These are phyloP conservation scores for Saccharomycopsis sp. DNA, from an alignment of 805 yeast genomes.

Conservation along the genomic window DNA sequence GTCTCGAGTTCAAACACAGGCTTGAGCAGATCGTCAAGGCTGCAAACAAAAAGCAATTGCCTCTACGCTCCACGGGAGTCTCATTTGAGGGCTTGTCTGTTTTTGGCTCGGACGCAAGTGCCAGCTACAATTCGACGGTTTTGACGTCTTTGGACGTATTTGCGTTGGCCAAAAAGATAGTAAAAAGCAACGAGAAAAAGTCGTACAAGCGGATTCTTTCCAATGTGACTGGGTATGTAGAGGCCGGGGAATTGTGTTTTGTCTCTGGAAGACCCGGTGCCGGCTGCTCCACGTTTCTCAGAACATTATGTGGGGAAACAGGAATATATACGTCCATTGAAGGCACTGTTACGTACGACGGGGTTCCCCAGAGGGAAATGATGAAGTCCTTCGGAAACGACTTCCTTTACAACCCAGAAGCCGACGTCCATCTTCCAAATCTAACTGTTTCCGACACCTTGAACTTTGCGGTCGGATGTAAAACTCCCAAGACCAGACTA, in stretches of 20 bases:
- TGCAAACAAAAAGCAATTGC: constrained; percentile 7
- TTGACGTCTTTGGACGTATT: constrained; percentile 19
- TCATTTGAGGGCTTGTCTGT: constrained; percentile 30
- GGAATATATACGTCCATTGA: constrained; percentile 38
- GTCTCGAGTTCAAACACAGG: background rate
- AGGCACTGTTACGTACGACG: constrained; percentile 43
- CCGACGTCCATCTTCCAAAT: constrained; percentile 45
- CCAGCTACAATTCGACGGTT: constrained; percentile 43
- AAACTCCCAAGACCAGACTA: constrained; percentile 38
- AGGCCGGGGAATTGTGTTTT: constrained; percentile 48
- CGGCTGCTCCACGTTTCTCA: constrained; percentile 53
- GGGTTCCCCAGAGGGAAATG: constrained; percentile 42
- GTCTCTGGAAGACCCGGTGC: constrained; percentile 57
- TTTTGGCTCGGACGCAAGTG: constrained; percentile 46
- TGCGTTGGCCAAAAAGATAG: background rate
- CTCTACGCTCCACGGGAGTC: constrained; percentile 30
- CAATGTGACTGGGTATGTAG: constrained; percentile 35
- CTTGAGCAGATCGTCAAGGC: background rate
- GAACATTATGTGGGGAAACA: constrained; percentile 40
- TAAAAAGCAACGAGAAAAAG: background rate
- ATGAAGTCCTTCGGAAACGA: constrained; percentile 39
- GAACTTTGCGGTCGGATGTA: constrained; percentile 42
- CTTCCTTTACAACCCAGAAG: constrained; percentile 46
- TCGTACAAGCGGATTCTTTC: constrained; percentile 10
- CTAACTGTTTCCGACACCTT: constrained; percentile 46